Evolutionary conservation across 2,329 filamentous ascomycete genomes (phyloP).

Genomic region (Hypoxylon sp.): DNA sequence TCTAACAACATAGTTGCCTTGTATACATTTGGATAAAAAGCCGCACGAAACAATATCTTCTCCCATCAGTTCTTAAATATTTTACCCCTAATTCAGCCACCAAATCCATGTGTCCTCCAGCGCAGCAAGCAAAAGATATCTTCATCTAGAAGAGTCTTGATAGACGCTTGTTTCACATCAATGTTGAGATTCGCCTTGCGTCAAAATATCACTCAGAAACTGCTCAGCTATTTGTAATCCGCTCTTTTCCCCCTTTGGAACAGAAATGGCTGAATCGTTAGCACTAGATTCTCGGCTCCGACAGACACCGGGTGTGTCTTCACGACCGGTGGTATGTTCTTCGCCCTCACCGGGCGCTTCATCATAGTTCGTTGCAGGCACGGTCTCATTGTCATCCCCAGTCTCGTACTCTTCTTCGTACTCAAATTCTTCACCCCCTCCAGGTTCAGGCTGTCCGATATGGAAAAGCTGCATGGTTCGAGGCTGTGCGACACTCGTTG

Average conservation of each 20-base stretch:
- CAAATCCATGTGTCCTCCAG: background rate
- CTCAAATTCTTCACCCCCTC: slow-evolving; percentile 8
- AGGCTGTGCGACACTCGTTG: background rate
- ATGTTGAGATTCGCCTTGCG: background rate
- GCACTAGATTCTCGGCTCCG: slow-evolving; percentile 5
- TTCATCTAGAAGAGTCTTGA: background rate
- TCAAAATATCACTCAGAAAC: background rate
- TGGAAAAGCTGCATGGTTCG: background rate
- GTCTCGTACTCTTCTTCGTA: slow-evolving; percentile 23
- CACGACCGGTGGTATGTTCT: background rate
- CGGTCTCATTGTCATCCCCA: slow-evolving; percentile 14
- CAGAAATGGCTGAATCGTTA: slow-evolving; percentile 11
- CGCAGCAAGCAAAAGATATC: background rate
- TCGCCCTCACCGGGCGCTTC: background rate
- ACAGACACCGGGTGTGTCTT: background rate
- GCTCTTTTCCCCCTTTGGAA: background rate
- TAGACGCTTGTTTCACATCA: background rate
- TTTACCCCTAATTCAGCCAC: background rate
- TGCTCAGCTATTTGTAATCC: background rate
- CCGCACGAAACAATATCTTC: background rate
- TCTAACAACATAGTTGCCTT: background rate
- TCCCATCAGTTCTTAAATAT: background rate
- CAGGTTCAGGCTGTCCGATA: background rate
- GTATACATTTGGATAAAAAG: background rate
- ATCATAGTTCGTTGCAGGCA: background rate